Evolutionary conservation across 352 stramenopile genomes (phyloP).

Genomic region (Paralagenidium karlingii): DNA sequence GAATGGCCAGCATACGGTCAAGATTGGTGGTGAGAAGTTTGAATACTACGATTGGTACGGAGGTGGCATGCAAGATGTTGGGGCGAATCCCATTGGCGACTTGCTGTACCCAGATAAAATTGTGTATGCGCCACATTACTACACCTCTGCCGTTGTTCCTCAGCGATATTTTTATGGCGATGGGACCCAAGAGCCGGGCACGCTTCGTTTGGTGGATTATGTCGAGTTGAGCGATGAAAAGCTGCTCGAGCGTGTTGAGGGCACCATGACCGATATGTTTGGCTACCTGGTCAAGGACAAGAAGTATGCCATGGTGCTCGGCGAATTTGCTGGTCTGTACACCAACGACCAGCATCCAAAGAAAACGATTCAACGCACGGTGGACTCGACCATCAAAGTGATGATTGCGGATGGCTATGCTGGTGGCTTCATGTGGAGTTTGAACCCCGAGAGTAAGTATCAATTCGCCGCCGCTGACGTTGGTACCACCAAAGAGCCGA

Average conservation of each 20-base stretch:
- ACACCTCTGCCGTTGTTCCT: conserved; percentile 46
- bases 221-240: conserved; percentile 33
- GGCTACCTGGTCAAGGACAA: conserved; percentile 34
- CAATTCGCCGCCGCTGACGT: conserved; percentile 39
- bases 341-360: conserved; percentile 27
- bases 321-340: conserved; percentile 61
- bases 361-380: conserved; percentile 44
- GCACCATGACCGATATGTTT: conserved; percentile 55
- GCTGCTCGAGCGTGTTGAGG: conserved; percentile 20
- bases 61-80: conserved; percentile 18
- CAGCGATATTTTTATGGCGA: conserved; percentile 44
- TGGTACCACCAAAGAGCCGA: no score
- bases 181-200: conserved; percentile 13
- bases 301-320: conserved; percentile 33
- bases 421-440: conserved; percentile 56
- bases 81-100: conserved; percentile 58
- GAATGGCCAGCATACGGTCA: conserved; percentile 13
- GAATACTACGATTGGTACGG: conserved; percentile 24
- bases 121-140: conserved; percentile 69
- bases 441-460: conserved; percentile 61
- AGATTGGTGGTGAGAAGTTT: conserved; percentile 14
- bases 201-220: conserved; percentile 11
- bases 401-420: conserved; percentile 29
- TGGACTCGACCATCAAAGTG: conserved; percentile 46
- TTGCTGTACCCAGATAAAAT: no score